phyloP scores from a whole-genome alignment of 2,329 filamentous ascomycete species.

The Lasiodiplodia theobromae region DNA sequence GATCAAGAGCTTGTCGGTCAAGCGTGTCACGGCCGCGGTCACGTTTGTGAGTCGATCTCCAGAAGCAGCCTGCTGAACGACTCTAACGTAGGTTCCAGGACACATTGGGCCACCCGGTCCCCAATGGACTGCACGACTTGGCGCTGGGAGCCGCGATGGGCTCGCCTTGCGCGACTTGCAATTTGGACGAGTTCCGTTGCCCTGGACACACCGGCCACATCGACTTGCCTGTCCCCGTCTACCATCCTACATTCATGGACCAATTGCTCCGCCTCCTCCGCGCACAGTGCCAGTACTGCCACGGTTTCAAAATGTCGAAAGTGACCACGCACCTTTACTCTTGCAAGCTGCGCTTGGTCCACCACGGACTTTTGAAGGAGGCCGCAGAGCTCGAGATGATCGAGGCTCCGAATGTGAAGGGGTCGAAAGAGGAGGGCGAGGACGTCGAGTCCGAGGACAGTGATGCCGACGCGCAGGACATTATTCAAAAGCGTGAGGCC shows the following conservation, averaged over 20 bases:
- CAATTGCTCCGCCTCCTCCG: slow-evolving; percentile 85
- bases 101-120: slow-evolving; percentile 84
- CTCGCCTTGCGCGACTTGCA: slow-evolving; percentile 87
- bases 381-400: slow-evolving; percentile 60
- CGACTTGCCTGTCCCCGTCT: slow-evolving; percentile 89
- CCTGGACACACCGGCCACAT: slow-evolving; percentile 96
- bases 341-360: slow-evolving; percentile 85
- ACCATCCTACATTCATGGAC: slow-evolving; percentile 97
- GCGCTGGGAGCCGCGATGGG: slow-evolving; percentile 91
- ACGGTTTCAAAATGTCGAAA: slow-evolving; percentile 80
- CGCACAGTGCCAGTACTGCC: slow-evolving; percentile 90
- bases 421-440: slow-evolving; percentile 44
- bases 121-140: slow-evolving; percentile 90
- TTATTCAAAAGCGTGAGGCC: slow-evolving; percentile 64
- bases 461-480: slow-evolving; percentile 65
- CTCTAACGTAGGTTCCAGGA: slow-evolving; percentile 56
- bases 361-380: slow-evolving; percentile 81
- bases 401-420: slow-evolving; percentile 47
- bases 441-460: slow-evolving; percentile 64
- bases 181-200: slow-evolving; percentile 78
- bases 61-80: not conserved
- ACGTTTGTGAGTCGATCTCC: slow-evolving; percentile 64
- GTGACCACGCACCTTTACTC: slow-evolving; percentile 78
- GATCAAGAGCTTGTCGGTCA: slow-evolving; percentile 88
- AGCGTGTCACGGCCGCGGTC: slow-evolving; percentile 66